Evolutionary conservation across 257 asterid species (phyloP), one percentile per base, ranked within the genome.

Genomic region (Salvia rosmarinus): DNA sequence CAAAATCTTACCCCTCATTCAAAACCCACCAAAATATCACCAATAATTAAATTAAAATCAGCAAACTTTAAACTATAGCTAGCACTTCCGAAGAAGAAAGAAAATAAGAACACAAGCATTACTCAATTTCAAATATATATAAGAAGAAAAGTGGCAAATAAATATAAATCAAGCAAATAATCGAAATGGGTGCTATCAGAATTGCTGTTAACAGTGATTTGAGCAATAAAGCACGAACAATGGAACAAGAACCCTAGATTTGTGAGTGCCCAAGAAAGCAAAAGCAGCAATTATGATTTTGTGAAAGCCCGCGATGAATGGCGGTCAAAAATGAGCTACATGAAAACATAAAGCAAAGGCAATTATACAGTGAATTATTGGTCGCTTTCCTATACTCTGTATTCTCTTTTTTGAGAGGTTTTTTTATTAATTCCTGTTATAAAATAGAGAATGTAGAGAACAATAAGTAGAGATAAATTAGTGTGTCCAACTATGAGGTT

Each of bases 231-330:
- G 77, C 67, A 77, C 67, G 75, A 73, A 61, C 46, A 75, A 77
- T 68, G 80, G 85, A 83, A 82, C 80, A 81, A 82, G 76, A 82
- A 85, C 73, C 82, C 79, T 78, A 81, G 83, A 84, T 81, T 83
- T 87, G 35, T 79, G 81, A 46, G 79, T 80, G 89, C 88, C 81
- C 70, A 67, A 78, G 79, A 85, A 89, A 85, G 95, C 77, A 78
- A 86, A 75, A 77, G 84, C 87, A 79, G 84, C 82, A 85, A 87
- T 80, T 67, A 76, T 89, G 90, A 89, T 81, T 80, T 78, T 23
- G 75, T 40, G 77, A 75, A 72, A 76, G 80, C 88, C 91, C 84
- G 80, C 84, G 72, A 82, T 76, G 80, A 77, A 85, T 78, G 87
- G 92, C 82, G 84, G 89, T 85, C 90, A 83, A 82, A 78, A 71